Evolutionary conservation across 768 basidiomycete genomes (phyloP), one percentile per base, ranked within the genome.

Genomic region (Boletus vermiculosoides): DNA sequence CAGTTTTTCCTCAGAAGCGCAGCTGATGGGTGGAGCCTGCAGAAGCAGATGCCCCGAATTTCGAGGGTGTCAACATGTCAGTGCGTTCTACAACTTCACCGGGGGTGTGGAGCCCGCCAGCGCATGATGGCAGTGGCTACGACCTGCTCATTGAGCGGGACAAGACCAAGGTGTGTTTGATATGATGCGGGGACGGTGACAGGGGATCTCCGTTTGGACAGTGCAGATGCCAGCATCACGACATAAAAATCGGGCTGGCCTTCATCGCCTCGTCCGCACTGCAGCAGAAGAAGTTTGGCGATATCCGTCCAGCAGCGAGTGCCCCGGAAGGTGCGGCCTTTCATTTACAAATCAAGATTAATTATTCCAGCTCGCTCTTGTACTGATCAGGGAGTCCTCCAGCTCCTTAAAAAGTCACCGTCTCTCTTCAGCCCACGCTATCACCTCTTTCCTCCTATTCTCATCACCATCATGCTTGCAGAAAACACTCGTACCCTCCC

Each of bases 181-280:
- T n/a, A n/a, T n/a, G n/a, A n/a, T n/a, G n/a, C n/a, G n/a, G n/a
- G n/a, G n/a, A n/a, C n/a, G n/a, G n/a, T n/a, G n/a, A 25, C 28
- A 30, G 30, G 30, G 39, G 39, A 40, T 10, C 39, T 2, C 39
- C 39, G n/a, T 40, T n/a, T 40, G 51, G 33, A 50, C 33, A 23
- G 58, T 63, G 30, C 11, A 52, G 55, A 60, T 58, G 56, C 47
- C 49, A 65, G 41, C 42, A 57, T 51, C 39, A 52, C n/a, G 22
- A 25, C 50, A 51, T 22, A 18, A 37, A 31, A 8, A 33, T 46
- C 11, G 39, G 33, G 18, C 30, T 6, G 36, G 34, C 22, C 40
- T 36, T 53, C 56, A 68, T 23, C 47, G 63, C 66, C 65, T 57
- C 41, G 40, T 50, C 51, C 30, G 36, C 62, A 54, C 28, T 37